These are phyloP conservation scores for Avena eriantha DNA, from an alignment of 176 grass and related monocot species.

Conservation along the genomic window DNA sequence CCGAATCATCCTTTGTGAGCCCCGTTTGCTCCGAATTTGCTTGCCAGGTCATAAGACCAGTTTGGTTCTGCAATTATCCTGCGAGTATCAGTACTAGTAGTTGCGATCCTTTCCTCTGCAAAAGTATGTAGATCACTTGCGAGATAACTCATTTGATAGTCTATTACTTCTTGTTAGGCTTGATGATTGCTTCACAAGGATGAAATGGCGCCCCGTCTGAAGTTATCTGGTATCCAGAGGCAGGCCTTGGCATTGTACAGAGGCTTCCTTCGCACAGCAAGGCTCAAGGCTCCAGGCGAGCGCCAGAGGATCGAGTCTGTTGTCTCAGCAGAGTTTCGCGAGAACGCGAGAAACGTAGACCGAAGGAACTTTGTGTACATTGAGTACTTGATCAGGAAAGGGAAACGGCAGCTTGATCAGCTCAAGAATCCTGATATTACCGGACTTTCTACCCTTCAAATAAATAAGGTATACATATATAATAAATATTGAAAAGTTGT, in stretches of 20 bases:
- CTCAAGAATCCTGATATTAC: slow-evolving; percentile 85
- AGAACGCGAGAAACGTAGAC: slow-evolving; percentile 75
- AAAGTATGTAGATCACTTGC: background rate
- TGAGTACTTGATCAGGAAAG: slow-evolving; percentile 87
- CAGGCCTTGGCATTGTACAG: slow-evolving; percentile 80
- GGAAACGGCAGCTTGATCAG: slow-evolving; percentile 90
- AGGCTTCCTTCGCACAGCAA: slow-evolving; percentile 75
- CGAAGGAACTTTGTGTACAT: slow-evolving; percentile 91
- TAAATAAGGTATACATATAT: slow-evolving; percentile 44
- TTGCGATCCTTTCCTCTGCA: background rate
- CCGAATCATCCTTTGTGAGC: background rate
- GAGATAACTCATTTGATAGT: slow-evolving; percentile 9
- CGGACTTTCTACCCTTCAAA: slow-evolving; percentile 67
- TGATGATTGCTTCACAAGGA: slow-evolving; percentile 41
- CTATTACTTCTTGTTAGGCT: background rate
- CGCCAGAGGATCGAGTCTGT: slow-evolving; percentile 63
- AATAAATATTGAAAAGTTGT: background rate
- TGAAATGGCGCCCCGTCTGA: slow-evolving; percentile 68
- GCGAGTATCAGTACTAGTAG: too few relatives aligned
- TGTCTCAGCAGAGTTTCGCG: slow-evolving; percentile 70
- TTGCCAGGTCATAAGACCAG: background rate
- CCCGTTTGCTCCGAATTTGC: background rate
- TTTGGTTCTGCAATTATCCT: background rate
- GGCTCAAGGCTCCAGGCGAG: slow-evolving; percentile 68
- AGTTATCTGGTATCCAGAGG: slow-evolving; percentile 87